These are phyloP conservation scores for Colletotrichum somersetense DNA, from an alignment of 2,329 filamentous ascomycete genomes.

Conservation along the genomic window DNA sequence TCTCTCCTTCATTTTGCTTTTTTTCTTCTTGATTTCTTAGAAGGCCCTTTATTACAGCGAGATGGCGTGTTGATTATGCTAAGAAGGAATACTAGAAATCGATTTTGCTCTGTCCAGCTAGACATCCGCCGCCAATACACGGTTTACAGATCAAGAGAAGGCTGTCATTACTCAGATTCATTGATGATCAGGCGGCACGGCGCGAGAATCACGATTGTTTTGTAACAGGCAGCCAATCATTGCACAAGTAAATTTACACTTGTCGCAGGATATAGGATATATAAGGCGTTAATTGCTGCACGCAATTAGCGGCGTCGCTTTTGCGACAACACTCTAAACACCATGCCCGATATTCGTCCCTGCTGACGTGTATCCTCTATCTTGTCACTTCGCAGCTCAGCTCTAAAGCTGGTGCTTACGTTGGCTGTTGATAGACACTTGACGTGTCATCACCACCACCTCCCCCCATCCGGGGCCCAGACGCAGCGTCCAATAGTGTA, in stretches of 20 bases:
- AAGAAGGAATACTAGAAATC: too few relatives aligned
- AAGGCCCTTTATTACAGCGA: too few relatives aligned
- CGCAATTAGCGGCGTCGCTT: too few relatives aligned
- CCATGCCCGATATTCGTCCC: too few relatives aligned
- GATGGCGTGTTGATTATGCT: too few relatives aligned
- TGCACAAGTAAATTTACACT: too few relatives aligned
- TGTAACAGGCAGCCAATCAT: neutral
- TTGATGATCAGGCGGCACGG: neutral
- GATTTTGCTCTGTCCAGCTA: too few relatives aligned
- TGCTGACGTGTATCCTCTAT: constrained; percentile 22
- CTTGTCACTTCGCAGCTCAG: neutral
- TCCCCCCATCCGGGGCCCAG: too few relatives aligned
- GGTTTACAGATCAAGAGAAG: neutral
- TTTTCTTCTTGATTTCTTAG: neutral
- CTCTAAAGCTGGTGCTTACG: constrained; percentile 8
- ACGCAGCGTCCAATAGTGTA: constrained; percentile 11
- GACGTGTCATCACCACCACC: neutral
- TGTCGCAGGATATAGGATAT: too few relatives aligned
- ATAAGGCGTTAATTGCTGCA: too few relatives aligned
- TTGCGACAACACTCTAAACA: too few relatives aligned
- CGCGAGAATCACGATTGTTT: neutral
- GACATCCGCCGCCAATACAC: neutral
- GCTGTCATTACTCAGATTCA: neutral
- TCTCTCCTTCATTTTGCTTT: neutral
- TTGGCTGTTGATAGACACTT: neutral